These are phyloP conservation scores for Lasiodiplodia hormozganensis DNA, from an alignment of 2,329 filamentous ascomycete species.

Conservation along the genomic window DNA sequence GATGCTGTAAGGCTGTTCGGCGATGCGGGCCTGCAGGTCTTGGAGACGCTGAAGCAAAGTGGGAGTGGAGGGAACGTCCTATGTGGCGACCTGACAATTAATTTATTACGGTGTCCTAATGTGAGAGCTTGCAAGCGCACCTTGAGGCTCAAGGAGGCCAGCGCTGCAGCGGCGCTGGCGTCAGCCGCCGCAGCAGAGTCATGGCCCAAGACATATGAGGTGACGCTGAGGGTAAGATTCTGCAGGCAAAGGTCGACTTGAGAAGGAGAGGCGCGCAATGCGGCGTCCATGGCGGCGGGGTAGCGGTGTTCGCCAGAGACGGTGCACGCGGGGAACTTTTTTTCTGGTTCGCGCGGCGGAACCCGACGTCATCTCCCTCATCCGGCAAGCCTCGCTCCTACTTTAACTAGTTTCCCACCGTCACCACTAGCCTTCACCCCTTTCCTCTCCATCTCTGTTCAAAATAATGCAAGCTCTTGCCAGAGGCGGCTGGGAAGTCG, in stretches of 20 bases:
- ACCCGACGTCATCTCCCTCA: slow-evolving; percentile 5
- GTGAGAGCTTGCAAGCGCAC: neutral
- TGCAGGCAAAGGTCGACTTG: slow-evolving; percentile 4
- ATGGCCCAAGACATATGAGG: slow-evolving; percentile 5
- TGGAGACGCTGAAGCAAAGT: slow-evolving; percentile 8
- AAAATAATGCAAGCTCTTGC: too few relatives aligned
- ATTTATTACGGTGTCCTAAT: slow-evolving; percentile 25
- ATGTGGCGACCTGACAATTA: slow-evolving; percentile 14
- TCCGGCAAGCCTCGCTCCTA: neutral
- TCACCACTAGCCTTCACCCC: neutral
- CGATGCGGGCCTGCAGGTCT: neutral
- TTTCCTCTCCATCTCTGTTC: neutral
- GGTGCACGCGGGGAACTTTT: slow-evolving; percentile 18
- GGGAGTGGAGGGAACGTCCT: neutral
- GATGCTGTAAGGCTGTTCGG: slow-evolving; percentile 47
- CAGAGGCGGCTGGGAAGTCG: too few relatives aligned
- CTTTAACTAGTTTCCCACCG: neutral
- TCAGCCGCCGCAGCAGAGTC: neutral
- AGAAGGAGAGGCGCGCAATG: neutral
- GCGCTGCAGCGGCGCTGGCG: neutral
- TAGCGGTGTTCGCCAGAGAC: neutral
- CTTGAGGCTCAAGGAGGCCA: slow-evolving; percentile 15
- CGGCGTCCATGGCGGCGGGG: slow-evolving; percentile 11
- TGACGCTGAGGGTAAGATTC: slow-evolving; percentile 3
- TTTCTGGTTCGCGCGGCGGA: neutral